A percentile compares a stretch with the other conserved stretches of the same genome.
Evolutionary conservation across 2,329 filamentous ascomycete genomes (phyloP).

Genomic region (Phyllosticta citribraziliensis): DNA sequence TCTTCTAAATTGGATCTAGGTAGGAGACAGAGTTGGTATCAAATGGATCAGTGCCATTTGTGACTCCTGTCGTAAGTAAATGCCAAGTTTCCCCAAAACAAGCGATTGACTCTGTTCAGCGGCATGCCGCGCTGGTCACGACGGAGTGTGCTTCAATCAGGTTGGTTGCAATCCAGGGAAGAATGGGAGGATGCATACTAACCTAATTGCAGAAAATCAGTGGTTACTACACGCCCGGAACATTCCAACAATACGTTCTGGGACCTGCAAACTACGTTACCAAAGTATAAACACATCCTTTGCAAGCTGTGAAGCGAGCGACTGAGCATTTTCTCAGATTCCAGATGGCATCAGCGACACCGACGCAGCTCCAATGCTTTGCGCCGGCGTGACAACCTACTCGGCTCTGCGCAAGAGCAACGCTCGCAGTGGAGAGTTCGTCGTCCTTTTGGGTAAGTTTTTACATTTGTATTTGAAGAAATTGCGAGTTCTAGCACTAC

Average conservation of each 20-base stretch:
- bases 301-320: not conserved
- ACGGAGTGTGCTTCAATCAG: constrained; percentile 46
- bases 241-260: constrained; percentile 59
- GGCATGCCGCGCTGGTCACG: constrained; percentile 45
- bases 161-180: not conserved
- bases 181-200: no score
- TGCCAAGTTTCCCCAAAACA: not conserved
- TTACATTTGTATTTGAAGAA: no score
- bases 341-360: constrained; percentile 50
- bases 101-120: constrained; percentile 6
- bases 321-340: constrained; percentile 27
- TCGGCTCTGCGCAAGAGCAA: constrained; percentile 52
- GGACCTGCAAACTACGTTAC: constrained; percentile 59
- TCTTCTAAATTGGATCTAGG: not conserved
- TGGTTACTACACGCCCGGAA: constrained; percentile 60
- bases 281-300: constrained; percentile 39
- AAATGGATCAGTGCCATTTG: constrained; percentile 57
- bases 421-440: constrained; percentile 49
- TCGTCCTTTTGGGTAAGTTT: constrained; percentile 40
- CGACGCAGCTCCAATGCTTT: constrained; percentile 56
- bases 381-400: constrained; percentile 60
- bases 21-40: constrained; percentile 61
- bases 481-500: not conserved
- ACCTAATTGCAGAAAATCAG: constrained; percentile 35
- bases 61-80: constrained; percentile 26